Conservation (phyloP, 331 rosid genomes). For the Quercus lobata region DNA sequence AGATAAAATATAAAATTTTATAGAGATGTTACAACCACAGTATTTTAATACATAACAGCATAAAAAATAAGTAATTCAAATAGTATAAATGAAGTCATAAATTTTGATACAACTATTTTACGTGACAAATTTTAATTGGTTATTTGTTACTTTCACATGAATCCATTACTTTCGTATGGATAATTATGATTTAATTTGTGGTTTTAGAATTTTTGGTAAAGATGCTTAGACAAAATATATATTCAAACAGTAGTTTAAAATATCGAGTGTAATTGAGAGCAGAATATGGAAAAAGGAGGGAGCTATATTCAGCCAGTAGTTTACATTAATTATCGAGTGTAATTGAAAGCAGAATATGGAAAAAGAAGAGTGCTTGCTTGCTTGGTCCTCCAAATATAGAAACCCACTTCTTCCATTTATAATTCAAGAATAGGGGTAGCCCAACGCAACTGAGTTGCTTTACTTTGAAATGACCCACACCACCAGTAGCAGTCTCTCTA, state of each 20-base stretch:
- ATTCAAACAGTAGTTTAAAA: neutral
- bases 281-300: neutral
- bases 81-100: too few species aligned
- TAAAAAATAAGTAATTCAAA: too few species aligned
- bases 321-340: neutral
- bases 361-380: neutral
- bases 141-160: too few species aligned
- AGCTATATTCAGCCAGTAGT: neutral
- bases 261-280: neutral
- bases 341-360: neutral
- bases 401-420: conserved; percentile 6
- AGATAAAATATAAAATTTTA: too few species aligned
- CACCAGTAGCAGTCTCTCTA: conserved; percentile 18
- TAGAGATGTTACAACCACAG: rapidly evolving
- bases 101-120: too few species aligned
- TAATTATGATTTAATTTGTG: too few species aligned
- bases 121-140: too few species aligned
- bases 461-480: conserved; percentile 39
- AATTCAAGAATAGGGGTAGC: conserved; percentile 18
- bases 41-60: too few species aligned
- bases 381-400: conserved; percentile 6
- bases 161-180: rapidly evolving
- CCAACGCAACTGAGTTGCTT: conserved; percentile 18
- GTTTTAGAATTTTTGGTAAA: too few species aligned
- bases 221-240: neutral